These are phyloP conservation scores for Myriosclerotinia duriaeana DNA, from an alignment of 2,329 filamentous ascomycete species.

Conservation along the genomic window DNA sequence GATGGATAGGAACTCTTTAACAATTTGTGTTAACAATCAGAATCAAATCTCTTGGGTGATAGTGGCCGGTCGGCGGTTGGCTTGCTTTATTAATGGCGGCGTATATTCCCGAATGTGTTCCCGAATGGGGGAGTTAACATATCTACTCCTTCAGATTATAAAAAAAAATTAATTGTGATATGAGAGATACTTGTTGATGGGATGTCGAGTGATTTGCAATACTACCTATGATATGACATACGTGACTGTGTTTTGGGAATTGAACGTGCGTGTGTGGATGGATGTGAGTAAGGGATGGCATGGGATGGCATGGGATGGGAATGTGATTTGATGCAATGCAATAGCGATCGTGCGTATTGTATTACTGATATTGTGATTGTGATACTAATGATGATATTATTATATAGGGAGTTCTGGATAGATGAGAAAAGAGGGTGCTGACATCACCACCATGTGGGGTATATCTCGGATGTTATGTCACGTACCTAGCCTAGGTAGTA, in stretches of 20 bases:
- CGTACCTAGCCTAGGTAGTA: no score
- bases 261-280: no score
- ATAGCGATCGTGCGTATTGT: not conserved
- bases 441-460: no score
- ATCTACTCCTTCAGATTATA: slow-evolving; percentile 1
- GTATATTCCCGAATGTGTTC: not conserved
- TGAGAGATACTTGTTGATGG: not conserved
- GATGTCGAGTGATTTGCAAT: not conserved
- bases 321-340: not conserved
- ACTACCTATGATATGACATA: no score
- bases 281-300: not conserved
- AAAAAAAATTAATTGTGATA: slow-evolving; percentile 5
- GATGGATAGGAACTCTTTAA: not conserved
- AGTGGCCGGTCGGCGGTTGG: slow-evolving; percentile 6
- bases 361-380: no score
- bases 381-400: no score
- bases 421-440: no score
- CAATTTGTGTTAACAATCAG: slow-evolving; percentile 4
- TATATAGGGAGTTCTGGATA: no score
- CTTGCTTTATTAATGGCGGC: slow-evolving; percentile 1
- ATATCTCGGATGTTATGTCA: no score
- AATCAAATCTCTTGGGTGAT: slow-evolving; percentile 9
- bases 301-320: not conserved
- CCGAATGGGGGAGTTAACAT: not conserved
- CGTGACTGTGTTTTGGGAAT: no score